Base-by-base conservation (phyloP, 83 land plant genomes). In the Diphasiastrum complanatum region DNA sequence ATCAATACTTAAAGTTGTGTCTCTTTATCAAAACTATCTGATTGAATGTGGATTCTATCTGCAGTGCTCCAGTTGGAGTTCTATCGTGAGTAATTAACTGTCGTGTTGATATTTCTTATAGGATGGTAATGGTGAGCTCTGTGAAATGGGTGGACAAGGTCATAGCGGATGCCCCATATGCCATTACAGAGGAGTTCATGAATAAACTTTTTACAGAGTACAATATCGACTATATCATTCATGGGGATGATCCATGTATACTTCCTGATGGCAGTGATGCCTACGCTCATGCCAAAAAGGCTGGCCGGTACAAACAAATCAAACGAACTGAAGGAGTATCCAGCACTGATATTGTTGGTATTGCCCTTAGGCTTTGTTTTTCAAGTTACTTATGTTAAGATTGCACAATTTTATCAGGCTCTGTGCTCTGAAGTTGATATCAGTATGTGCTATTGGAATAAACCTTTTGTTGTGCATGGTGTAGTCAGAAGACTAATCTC, bases 261-360 rank as follows among this genome's bases (percentile, higher is more conserved):
- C 86, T 91, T 64, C 97, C 95, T 36, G 97, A 91, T 74, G 97
- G 97, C 26, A 74, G 80, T 60, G 97, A 91, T 84, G 97, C 97
- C 26, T 91, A 91, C 74, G 89, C 84, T 23, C 79, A 80, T 59
- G 97, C 97, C 54, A 91, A 91, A 75, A 87, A 82, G 71, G 97
- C 80, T 64, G 97, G 97, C 12, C 89, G 89, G 2, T 91, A 84
- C 72, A 91, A 87, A 70, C 97, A 91, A 74, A 91, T 91, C 52
- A 91, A 91, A 50, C 79, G 92, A 16, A 90, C 97, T 0, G 97
- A 90, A 79, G 97, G 97, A 10, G 97, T 90, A 10, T 90, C 95
- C 5, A 91, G 97, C 77, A 91, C 93, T 45, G 95, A 91, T 68
- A 91, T 87, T 67, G 97, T 91, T 80, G 97, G 97, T 91, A 86